phyloP scores from a whole-genome alignment of 1,139 yeast genomes.

The Yamadazyma sp. region DNA sequence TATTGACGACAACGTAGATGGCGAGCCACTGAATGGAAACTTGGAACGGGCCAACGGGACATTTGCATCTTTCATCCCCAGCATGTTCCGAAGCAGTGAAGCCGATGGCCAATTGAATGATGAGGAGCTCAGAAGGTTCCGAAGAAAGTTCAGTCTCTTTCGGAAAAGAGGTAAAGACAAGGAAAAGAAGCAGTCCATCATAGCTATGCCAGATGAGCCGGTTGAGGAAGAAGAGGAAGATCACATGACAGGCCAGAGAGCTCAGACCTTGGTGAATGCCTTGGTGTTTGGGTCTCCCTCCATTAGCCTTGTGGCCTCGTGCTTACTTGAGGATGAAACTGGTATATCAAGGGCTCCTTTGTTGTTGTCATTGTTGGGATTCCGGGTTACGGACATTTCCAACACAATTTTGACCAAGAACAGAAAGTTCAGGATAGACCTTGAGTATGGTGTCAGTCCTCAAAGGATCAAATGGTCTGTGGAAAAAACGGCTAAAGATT shows the following conservation, averaged over 20 bases:
- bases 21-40: too few species aligned
- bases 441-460: constrained; percentile 89
- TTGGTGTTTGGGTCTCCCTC: constrained; percentile 78
- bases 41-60: constrained; percentile 1
- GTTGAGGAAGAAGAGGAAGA: constrained; percentile 25
- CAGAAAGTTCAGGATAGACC: constrained; percentile 60
- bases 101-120: constrained; percentile 5
- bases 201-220: constrained; percentile 19
- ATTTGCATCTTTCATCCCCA: constrained; percentile 14
- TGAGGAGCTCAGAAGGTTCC: constrained; percentile 3
- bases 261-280: constrained; percentile 63
- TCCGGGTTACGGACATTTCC: constrained; percentile 58
- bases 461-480: constrained; percentile 81
- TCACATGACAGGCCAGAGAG: constrained; percentile 46
- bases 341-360: constrained; percentile 82
- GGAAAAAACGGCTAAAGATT: constrained; percentile 68
- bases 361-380: constrained; percentile 67
- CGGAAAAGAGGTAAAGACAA: constrained; percentile 24
- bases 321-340: constrained; percentile 74
- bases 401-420: constrained; percentile 42
- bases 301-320: constrained; percentile 71
- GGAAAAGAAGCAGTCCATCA: constrained; percentile 22
- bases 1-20: neutral
- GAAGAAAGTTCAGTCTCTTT: constrained; percentile 26
- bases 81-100: constrained; percentile 12